Base-by-base conservation (phyloP, 2,329 filamentous ascomycete species). In the Sporothrix inflata region DNA sequence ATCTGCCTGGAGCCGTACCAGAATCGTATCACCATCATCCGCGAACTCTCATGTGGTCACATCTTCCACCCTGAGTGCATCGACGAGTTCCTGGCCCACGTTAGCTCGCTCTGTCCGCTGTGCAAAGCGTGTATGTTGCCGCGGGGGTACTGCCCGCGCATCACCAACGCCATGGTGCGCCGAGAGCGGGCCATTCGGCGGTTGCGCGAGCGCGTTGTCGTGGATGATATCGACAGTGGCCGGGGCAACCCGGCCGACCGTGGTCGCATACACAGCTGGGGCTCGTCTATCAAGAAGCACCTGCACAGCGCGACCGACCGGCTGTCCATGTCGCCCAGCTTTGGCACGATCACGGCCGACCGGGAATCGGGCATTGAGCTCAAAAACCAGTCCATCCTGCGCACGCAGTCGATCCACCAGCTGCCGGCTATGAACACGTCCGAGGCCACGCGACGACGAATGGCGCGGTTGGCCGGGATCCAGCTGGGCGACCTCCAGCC, bases 21-120 rank as follows among this genome's bases (percentile, higher is more conserved):
- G 38, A 87, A 89, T 19, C 87, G 88, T 49, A 82, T 85, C 21
- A 91, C 92, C 0, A 87, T 90, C 24, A 94, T 98, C 71, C 91
- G 94, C 71, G 92, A 98, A 81, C 85, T 98, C 2, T 90, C 93
- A 0, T 99, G 96, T 77, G 90, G 92, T 0, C 96, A 99, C 79
- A 95, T 98, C 72, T 99, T 94, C 81, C 95, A 99, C 76, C 91
- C 93, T 0, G 91, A 92, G 75, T 99, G 96, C 78, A 94, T 98
- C 75, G 94, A 98, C 78, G 88, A 90, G 27, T 97, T 96, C 77
- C 84, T 98, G 14, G 85, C 87, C 57, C 86, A 90, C 71, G 91
- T 91, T 78, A 97, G 92, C 78, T 97, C 93, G 21, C 85, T 98
- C 1, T 99, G 96, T 78, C 95, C 96, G 0, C 85, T 97, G 76